Evolutionary conservation across 2,329 filamentous ascomycete species (phyloP).

Genomic region (Thielaviopsis populi): DNA sequence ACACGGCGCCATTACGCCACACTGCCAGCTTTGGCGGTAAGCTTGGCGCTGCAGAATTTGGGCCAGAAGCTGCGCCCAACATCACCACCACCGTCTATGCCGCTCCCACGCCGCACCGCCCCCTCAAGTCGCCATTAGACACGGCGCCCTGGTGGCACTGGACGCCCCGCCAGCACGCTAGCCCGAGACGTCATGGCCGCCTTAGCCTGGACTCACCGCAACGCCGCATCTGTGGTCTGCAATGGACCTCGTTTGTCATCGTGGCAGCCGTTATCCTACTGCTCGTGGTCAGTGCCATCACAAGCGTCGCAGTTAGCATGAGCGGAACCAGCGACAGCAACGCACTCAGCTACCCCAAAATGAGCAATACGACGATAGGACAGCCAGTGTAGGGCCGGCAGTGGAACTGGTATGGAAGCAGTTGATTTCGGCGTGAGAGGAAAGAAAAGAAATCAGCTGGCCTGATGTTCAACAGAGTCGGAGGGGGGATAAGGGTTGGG

Average conservation of each 20-base stretch:
- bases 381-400: background rate
- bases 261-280: background rate
- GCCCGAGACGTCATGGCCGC: background rate
- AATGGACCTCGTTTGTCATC: background rate
- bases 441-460: background rate
- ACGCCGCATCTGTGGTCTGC: background rate
- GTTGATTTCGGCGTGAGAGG: background rate
- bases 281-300: background rate
- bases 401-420: background rate
- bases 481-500: background rate
- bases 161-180: background rate
- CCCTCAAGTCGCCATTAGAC: background rate
- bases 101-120: background rate
- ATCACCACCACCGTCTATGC: background rate
- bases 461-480: background rate
- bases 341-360: background rate
- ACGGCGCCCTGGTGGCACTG: background rate
- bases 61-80: background rate
- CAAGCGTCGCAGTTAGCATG: background rate
- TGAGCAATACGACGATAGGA: background rate
- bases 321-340: background rate
- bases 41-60: background rate
- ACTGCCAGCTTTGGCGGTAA: too few relatives aligned
- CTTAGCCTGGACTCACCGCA: background rate
- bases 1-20: background rate